Percentiles rank a stretch among this genome's conserved stretches.
phyloP scores from a whole-genome alignment of 1,284 basidiomycete genomes.

The Irpex sp. region DNA sequence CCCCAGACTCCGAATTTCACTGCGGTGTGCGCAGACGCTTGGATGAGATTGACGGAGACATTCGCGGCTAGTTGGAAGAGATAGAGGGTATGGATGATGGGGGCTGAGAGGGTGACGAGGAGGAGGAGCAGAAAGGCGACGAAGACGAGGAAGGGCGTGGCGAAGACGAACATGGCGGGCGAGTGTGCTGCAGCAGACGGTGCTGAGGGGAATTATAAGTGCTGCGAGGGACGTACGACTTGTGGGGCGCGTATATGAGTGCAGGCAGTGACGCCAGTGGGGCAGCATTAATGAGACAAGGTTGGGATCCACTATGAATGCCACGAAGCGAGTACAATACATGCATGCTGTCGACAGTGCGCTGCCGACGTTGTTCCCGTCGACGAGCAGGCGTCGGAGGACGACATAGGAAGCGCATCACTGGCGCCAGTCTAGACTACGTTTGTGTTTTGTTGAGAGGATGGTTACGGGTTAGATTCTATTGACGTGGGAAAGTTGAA shows the following conservation, averaged over 20 bases:
- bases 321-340: not conserved
- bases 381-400: not conserved
- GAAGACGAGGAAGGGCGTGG: constrained; percentile 43
- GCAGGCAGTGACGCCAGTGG: constrained; percentile 2
- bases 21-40: constrained; percentile 33
- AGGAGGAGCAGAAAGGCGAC: constrained; percentile 53
- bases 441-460: not conserved
- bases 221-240: not conserved
- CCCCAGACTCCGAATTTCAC: constrained; percentile 58
- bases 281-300: not conserved
- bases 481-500: constrained; percentile 5
- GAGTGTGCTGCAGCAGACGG: not conserved
- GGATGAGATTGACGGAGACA: constrained; percentile 30
- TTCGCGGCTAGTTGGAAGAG: constrained; percentile 45
- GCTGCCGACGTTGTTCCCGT: not conserved
- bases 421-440: not conserved
- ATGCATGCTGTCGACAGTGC: not conserved
- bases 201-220: not conserved
- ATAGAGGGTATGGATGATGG: constrained; percentile 53
- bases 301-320: not conserved
- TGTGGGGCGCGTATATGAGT: not conserved
- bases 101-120: constrained; percentile 53
- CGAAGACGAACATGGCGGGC: constrained; percentile 29
- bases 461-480: not conserved
- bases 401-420: not conserved